Conservation (phyloP, 2,329 filamentous ascomycete genomes). For the Colletotrichum ledebouriae region DNA sequence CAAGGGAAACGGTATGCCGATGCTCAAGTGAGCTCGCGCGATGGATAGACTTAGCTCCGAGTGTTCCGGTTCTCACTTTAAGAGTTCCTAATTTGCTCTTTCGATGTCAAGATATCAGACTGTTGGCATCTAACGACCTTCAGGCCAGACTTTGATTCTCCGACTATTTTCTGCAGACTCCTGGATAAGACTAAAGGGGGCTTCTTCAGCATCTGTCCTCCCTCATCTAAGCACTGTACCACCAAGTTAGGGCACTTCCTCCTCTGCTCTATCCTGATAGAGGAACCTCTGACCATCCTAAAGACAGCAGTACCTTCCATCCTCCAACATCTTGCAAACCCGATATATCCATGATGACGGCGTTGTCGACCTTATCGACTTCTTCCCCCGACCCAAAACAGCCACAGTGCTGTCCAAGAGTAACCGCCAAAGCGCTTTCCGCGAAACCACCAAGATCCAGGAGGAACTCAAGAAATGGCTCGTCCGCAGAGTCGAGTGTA, state of each 20-base stretch:
- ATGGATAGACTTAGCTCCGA: too few species aligned
- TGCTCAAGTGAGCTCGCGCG: too few species aligned
- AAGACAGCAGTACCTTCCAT: slow-evolving; percentile 79
- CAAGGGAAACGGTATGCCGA: too few species aligned
- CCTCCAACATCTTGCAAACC: slow-evolving; percentile 81
- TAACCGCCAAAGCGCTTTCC: slow-evolving; percentile 64
- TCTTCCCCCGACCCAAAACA: slow-evolving; percentile 78
- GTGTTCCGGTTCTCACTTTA: too few species aligned
- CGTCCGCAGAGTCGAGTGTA: slow-evolving; percentile 78
- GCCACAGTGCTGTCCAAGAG: slow-evolving; percentile 63
- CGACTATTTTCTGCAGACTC: slow-evolving; percentile 80
- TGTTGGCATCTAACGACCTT: not conserved
- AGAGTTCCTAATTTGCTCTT: too few species aligned
- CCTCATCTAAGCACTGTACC: slow-evolving; percentile 65
- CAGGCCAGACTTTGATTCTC: slow-evolving; percentile 84
- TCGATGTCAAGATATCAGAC: not conserved
- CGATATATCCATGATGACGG: slow-evolving; percentile 83
- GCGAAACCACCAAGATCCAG: slow-evolving; percentile 66
- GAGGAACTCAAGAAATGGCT: slow-evolving; percentile 79
- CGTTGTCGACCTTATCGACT: slow-evolving; percentile 80
- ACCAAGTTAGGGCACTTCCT: slow-evolving; percentile 63
- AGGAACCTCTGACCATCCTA: not conserved
- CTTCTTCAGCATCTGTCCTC: slow-evolving; percentile 76
- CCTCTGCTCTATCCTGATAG: not conserved
- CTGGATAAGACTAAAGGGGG: slow-evolving; percentile 82